Base-by-base conservation (phyloP, 2,329 filamentous ascomycete species). In the Pseudopithomyces chartarum region DNA sequence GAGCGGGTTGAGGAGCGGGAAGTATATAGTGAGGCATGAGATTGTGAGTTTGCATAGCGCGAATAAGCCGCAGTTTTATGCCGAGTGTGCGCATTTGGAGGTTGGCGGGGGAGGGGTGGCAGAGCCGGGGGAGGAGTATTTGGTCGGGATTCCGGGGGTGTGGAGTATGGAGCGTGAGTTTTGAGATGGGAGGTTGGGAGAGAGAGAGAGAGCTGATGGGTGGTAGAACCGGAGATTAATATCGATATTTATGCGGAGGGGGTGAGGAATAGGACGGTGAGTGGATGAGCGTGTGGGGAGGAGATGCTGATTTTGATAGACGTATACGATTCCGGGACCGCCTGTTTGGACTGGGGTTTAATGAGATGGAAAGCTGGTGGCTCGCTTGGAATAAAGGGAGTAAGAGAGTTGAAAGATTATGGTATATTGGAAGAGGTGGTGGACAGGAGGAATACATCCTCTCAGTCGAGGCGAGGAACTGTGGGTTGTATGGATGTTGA, bases 131-230 rank as follows among this genome's bases (percentile, higher is more conserved):
- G 39, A 62, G 29, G 60, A 67, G 56, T 70, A 61, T 54, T 39
- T 70, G 63, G 67, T 57, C 8, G 65, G 57, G 58, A 71, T 71
- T 57, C 69, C 69, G 17, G 69, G 69, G 10, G 68, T 73, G 34
- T 73, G 62, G 58, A 65, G 48, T 53, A 70, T 71, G 68, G 56
- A 66, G 55, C 62, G 67, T 71, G 50, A 63, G 68, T 71, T 3
- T 20, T 40, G 17, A 29, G 34, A 38, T 13, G 26, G 5, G 4
- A 29, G 26, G 20, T 3, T 22, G 40, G 26, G n/a, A n/a, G 23
- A 17, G n/a, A 10, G 29, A 17, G 23, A 36, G 48, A 19, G 10
- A 17, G 50, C 56, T 66, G 34, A 66, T 46, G n/a, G 6, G n/a
- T 1, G 43, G 33, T 20, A 71, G 67, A 69, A 40, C 68, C 69